Evolutionary conservation across 2,329 filamentous ascomycete species (phyloP).

Genomic region (Trichoderma koningiopsis): DNA sequence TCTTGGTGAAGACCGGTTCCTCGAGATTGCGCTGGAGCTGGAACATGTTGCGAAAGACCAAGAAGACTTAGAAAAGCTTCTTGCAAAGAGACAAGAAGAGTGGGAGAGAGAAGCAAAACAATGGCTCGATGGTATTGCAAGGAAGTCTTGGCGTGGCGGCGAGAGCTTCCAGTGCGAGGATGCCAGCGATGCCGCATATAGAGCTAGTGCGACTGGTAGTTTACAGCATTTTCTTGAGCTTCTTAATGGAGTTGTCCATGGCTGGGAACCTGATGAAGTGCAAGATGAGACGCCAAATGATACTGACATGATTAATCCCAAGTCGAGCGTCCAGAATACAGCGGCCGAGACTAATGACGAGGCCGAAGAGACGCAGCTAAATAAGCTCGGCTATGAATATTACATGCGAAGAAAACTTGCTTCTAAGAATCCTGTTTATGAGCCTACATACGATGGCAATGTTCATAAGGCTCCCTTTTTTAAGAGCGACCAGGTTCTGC

Average conservation of each 20-base stretch:
- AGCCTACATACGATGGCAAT: too few relatives aligned
- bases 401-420: too few relatives aligned
- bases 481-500: too few relatives aligned
- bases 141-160: too few relatives aligned
- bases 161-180: not conserved
- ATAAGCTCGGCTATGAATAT: too few relatives aligned
- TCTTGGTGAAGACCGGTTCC: not conserved
- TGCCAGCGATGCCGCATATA: not conserved
- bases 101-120: not conserved
- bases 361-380: too few relatives aligned
- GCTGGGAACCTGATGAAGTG: not conserved
- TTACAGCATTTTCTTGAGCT: not conserved
- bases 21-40: not conserved
- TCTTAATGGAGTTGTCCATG: not conserved
- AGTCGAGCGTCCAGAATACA: too few relatives aligned
- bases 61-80: not conserved
- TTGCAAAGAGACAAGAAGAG: not conserved
- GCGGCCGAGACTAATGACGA: too few relatives aligned
- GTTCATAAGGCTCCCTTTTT: too few relatives aligned
- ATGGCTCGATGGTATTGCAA: not conserved
- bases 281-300: not conserved
- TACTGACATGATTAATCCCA: too few relatives aligned
- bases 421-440: too few relatives aligned
- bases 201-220: not conserved
- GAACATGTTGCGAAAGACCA: not conserved